A percentile compares a stretch with the other conserved stretches of the same genome.
These are phyloP conservation scores for Quercus ilex DNA, from an alignment of 306 rosid genomes.

Conservation along the genomic window DNA sequence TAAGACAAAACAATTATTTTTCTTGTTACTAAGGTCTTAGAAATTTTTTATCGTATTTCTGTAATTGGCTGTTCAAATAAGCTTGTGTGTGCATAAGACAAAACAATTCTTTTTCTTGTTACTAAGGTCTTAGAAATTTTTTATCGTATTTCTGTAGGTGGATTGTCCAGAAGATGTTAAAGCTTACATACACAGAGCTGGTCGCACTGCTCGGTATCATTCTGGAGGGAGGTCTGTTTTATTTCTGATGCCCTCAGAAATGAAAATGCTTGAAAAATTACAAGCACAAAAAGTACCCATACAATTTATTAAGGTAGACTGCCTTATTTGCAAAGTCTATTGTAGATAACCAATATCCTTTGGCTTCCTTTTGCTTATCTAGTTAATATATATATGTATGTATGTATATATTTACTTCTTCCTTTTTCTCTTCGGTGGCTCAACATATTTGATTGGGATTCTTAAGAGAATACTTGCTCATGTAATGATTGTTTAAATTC, in stretches of 20 bases:
- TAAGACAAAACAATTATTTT: too few species aligned
- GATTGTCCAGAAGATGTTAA: constrained; percentile 92
- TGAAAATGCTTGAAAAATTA: constrained; percentile 70
- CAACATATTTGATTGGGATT: neutral
- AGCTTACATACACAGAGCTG: constrained; percentile 93
- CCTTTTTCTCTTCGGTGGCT: neutral
- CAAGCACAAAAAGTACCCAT: constrained; percentile 72
- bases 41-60: constrained; percentile 1
- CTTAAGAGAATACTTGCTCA: neutral
- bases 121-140: too few species aligned
- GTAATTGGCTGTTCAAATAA: too few species aligned
- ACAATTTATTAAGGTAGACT: constrained; percentile 56
- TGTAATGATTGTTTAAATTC: neutral
- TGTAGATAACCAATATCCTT: neutral
- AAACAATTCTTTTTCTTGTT: too few species aligned
- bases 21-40: constrained; percentile 1
- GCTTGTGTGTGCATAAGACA: too few species aligned
- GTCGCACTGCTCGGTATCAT: constrained; percentile 87
- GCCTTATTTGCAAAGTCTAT: constrained; percentile 11
- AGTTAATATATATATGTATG: too few species aligned
- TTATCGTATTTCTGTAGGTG: constrained; percentile 51
- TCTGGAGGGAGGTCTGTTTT: constrained; percentile 77
- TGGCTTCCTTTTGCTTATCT: neutral
- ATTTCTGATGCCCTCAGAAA: constrained; percentile 78
- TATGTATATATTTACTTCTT: neutral